Evolutionary conservation across 129 eudicot genomes (phyloP).

Genomic region (Flaveria robusta): DNA sequence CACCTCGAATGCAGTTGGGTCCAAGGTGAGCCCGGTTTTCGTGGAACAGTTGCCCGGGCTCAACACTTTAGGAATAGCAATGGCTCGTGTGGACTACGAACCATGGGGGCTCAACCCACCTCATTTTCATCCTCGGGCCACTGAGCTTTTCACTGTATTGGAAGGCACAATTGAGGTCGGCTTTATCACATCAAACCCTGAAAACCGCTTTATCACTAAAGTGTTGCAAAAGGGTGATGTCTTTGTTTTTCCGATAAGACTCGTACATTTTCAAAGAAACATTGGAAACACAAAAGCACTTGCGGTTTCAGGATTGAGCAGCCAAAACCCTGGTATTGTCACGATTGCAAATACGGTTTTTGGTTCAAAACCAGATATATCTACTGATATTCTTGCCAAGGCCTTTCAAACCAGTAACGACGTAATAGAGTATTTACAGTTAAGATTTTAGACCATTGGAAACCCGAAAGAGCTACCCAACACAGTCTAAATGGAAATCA

Average conservation of each 20-base stretch:
- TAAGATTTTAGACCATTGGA: conserved; percentile 14
- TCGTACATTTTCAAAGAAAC: conserved; percentile 51
- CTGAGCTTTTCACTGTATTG: conserved; percentile 41
- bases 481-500: neutral
- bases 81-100: conserved; percentile 47
- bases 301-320: conserved; percentile 38
- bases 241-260: conserved; percentile 44
- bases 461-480: conserved; percentile 8
- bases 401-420: conserved; percentile 31
- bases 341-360: conserved; percentile 41
- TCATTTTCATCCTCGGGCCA: conserved; percentile 41
- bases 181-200: conserved; percentile 55
- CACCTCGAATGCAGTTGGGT: conserved; percentile 44
- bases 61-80: conserved; percentile 53
- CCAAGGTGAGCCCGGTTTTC: conserved; percentile 33
- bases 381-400: conserved; percentile 40
- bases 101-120: conserved; percentile 52
- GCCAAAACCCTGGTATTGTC: conserved; percentile 50
- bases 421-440: neutral
- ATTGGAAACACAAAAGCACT: conserved; percentile 31
- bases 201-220: conserved; percentile 37
- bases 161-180: conserved; percentile 47
- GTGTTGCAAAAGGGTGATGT: conserved; percentile 42
- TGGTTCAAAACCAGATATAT: conserved; percentile 42
- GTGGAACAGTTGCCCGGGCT: conserved; percentile 44